Percentiles rank a stretch among this genome's conserved stretches.
Evolutionary conservation across 768 basidiomycete species (phyloP).

Genomic region (Mycena chlorophos): DNA sequence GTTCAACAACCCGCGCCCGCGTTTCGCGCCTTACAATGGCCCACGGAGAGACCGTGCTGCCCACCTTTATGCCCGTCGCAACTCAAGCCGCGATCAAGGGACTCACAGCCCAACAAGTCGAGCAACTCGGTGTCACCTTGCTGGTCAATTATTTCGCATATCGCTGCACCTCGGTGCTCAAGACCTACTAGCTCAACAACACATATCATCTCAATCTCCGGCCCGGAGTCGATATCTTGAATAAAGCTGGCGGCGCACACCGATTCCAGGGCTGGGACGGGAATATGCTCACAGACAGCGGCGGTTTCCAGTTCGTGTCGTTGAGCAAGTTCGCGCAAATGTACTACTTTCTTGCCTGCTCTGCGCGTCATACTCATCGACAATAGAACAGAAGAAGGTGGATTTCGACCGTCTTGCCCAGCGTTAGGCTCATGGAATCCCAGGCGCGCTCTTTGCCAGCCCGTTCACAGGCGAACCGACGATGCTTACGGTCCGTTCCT

Average conservation of each 20-base stretch:
- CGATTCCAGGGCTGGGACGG: conserved; percentile 85
- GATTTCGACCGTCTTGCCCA: neutral
- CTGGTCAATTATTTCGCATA: conserved; percentile 33
- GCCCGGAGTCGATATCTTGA: conserved; percentile 73
- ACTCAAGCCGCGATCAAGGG: conserved; percentile 93
- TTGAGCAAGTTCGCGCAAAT: conserved; percentile 82
- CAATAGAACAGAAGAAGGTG: conserved; percentile 64
- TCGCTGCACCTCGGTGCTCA: neutral
- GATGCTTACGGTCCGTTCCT: conserved; percentile 71
- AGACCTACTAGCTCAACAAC: conserved; percentile 62
- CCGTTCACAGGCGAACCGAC: conserved; percentile 87
- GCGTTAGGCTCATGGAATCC: neutral
- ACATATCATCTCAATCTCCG: conserved; percentile 89
- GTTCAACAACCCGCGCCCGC: conserved; percentile 77
- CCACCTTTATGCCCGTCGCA: conserved; percentile 93
- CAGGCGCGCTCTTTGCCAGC: conserved; percentile 72
- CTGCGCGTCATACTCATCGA: neutral
- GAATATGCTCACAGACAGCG: conserved; percentile 87
- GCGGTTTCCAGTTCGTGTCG: conserved; percentile 87
- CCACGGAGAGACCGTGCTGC: conserved; percentile 80
- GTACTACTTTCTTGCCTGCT: neutral
- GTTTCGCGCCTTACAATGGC: conserved; percentile 83
- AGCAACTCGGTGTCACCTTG: conserved; percentile 76
- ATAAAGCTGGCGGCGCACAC: conserved; percentile 82
- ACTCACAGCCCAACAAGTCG: conserved; percentile 81